phyloP scores from a whole-genome alignment of 495 filamentous ascomycete species.

The Podospora bellae-mahoneyi region DNA sequence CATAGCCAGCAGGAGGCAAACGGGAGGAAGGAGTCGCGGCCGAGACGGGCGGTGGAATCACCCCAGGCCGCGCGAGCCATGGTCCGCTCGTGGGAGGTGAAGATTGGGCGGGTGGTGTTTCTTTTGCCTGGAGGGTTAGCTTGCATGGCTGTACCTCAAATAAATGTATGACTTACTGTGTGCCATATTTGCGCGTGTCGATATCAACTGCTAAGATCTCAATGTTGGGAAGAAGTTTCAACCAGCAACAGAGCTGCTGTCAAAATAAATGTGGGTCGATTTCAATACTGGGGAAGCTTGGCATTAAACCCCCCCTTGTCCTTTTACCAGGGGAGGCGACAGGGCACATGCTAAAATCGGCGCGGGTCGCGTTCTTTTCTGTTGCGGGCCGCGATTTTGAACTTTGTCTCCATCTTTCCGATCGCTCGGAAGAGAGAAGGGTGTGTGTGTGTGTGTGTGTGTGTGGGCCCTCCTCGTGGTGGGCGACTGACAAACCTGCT shows the following conservation, averaged over 20 bases:
- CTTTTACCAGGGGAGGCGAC: neutral
- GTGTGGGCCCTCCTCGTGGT: neutral
- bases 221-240: neutral
- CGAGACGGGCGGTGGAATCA: slow-evolving; percentile 77
- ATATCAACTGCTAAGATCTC: neutral
- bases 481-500: neutral
- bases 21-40: slow-evolving; percentile 87
- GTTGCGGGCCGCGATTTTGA: neutral
- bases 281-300: neutral
- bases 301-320: neutral
- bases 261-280: neutral
- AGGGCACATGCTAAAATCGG: slow-evolving; percentile 6
- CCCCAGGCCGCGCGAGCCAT: slow-evolving; percentile 78
- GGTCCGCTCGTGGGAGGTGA: slow-evolving; percentile 86
- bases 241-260: neutral
- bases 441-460: too few relatives aligned
- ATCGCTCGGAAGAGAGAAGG: neutral
- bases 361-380: slow-evolving; percentile 2
- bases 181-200: slow-evolving; percentile 41
- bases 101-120: slow-evolving; percentile 94
- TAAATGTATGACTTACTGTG: slow-evolving; percentile 47
- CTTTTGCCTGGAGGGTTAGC: slow-evolving; percentile 65
- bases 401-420: slow-evolving; percentile 2
- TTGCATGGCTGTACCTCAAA: neutral
- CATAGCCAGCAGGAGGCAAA: slow-evolving; percentile 91